Evolutionary conservation across 352 stramenopile species (phyloP).

Genomic region (Phytopythium delawarense): DNA sequence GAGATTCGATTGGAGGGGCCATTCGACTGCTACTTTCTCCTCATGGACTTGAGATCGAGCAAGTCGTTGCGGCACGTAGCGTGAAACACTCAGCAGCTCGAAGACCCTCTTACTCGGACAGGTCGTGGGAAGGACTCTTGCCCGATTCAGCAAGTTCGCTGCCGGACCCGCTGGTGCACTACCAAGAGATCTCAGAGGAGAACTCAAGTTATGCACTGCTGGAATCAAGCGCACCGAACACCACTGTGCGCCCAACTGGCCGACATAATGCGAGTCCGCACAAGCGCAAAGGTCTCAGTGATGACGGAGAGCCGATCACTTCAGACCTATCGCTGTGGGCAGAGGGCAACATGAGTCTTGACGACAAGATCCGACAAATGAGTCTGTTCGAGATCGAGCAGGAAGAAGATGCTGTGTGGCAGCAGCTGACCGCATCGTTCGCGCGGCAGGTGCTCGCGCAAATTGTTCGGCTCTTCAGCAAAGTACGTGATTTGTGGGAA

Average conservation of each 20-base stretch:
- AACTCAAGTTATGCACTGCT: constrained; percentile 73
- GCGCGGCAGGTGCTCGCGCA: constrained; percentile 64
- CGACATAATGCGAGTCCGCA: constrained; percentile 36
- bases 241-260: constrained; percentile 13
- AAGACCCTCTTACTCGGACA: neutral
- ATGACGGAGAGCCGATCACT: constrained; percentile 9
- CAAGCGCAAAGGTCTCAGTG: constrained; percentile 37
- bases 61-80: neutral
- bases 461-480: constrained; percentile 54
- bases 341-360: constrained; percentile 57
- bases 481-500: constrained; percentile 15
- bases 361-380: constrained; percentile 58
- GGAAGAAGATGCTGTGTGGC: constrained; percentile 56
- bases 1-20: constrained; percentile 44
- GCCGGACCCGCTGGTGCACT: constrained; percentile 25
- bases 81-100: neutral
- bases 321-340: constrained; percentile 60
- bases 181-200: constrained; percentile 73
- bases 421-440: constrained; percentile 59
- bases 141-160: neutral
- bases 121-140: neutral
- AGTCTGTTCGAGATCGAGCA: constrained; percentile 56
- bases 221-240: constrained; percentile 45
- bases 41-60: constrained; percentile 27
- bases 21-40: constrained; percentile 57